Evolutionary conservation across 2,329 filamentous ascomycete genomes (phyloP), one percentile per base, ranked within the genome.

Genomic region (Penicillium sp.): DNA sequence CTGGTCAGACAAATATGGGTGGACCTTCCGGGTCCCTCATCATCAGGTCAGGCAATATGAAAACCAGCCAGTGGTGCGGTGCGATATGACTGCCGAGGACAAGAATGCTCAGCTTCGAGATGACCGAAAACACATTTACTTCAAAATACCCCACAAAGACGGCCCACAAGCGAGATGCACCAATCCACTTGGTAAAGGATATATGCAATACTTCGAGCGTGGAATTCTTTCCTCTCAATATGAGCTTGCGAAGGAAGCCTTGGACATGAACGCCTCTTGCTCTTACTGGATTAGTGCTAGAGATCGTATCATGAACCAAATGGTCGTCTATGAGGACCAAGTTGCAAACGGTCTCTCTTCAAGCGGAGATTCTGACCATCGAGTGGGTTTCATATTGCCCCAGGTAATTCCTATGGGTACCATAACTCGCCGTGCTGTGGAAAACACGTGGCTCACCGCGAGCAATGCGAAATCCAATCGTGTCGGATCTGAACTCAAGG

Each of bases 401-500:
- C 94, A 99, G 66, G 80, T 99, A 53, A 97, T 99, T 49, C 94
- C 94, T 0, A 99, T 99, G 94, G 94, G 94, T 13, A 99, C 95
- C 6, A 90, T 99, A 57, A 99, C 94, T 2, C 84, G 94, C 45
- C 84, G 94, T 66, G 90, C 93, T 0, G 94, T 99, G 6, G 94
- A 99, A 65, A 97, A 97, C 59, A 99, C 94, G 0, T 99, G 95
- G 94, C 82, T 99, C 40, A 99, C 94, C 3, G 95, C 94, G 1
- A 95, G 91, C 64, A 99, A 99, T 65, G 95, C 95, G 1, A 99
- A 99, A 76, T 85, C 86, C 68, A 97, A 97, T 61, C 87, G 95
- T 5, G 93, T 99, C 3, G 94, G 94, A 0, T 99, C 94, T 0
- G 94, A 99, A 69, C 80, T 99, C 20, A 99, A 99, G 71, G 90